Percentiles rank a stretch among this genome's conserved stretches.
Conservation (phyloP, 2,329 filamentous ascomycete genomes). For the Curvularia spicifera region DNA sequence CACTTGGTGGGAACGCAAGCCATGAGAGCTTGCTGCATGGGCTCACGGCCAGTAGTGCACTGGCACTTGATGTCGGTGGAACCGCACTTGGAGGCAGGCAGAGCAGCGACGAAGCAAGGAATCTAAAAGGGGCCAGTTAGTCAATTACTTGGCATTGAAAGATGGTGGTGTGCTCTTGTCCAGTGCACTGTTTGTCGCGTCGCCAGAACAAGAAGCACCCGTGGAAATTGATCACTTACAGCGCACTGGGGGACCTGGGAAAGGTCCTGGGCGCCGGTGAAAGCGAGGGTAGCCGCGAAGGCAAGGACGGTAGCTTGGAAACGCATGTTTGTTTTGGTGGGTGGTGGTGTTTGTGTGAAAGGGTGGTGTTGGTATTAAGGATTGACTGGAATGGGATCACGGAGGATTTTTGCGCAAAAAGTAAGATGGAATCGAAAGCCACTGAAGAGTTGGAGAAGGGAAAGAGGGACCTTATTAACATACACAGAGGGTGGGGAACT, state of each 20-base stretch:
- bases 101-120: constrained; percentile 57
- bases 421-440: not conserved
- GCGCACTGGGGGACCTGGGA: constrained; percentile 42
- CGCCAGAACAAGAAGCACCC: not conserved
- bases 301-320: constrained; percentile 36
- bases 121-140: constrained; percentile 38
- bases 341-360: not conserved
- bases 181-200: not conserved
- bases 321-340: constrained; percentile 34
- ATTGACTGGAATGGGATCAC: not conserved
- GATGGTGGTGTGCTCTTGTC: not conserved
- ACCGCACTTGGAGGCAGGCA: constrained; percentile 56
- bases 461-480: not conserved
- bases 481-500: not conserved
- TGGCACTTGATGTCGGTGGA: constrained; percentile 59
- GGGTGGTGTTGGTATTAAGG: not conserved
- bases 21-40: constrained; percentile 50
- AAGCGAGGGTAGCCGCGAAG: constrained; percentile 35
- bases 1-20: constrained; percentile 50
- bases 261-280: constrained; percentile 39
- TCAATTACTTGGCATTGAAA: not conserved
- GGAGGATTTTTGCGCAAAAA: not conserved
- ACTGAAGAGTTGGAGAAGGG: not conserved
- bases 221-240: constrained; percentile 31
- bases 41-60: constrained; percentile 54